Evolutionary conservation across 2,329 filamentous ascomycete species (phyloP), one percentile per base, ranked within the genome.

Genomic region (Fusarium neocosmosporiellum): DNA sequence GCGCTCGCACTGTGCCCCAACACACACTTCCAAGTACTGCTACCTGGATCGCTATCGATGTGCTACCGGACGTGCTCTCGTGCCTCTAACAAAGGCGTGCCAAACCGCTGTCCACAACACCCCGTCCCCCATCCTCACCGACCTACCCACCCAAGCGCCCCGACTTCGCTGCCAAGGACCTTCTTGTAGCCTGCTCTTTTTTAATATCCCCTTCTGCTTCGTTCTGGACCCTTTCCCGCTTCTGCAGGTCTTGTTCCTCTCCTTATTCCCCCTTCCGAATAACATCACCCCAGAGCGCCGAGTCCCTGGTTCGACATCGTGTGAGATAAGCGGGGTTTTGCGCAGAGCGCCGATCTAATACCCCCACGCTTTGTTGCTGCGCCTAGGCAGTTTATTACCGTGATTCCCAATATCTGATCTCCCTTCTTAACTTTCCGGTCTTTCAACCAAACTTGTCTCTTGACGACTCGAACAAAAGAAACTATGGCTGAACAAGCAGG

Each of bases 401-500:
- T 67, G 50, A 60, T 58, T 70, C 68, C 55, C 54, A 54, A 60
- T 57, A 62, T 64, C 59, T 67, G 46, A 67, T 50, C 53, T 50
- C 10, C 27, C 58, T n/a, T 62, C 31, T 34, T 16, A 53, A 50
- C 31, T 27, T 57, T 37, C 34, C 27, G n/a, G 54, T 61, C 59
- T 61, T 27, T 57, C 46, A 29, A 60, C 55, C 50, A 37, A 59
- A 64, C 43, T 59, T 50, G 20, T 29, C 61, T 50, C 46, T 57
- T 34, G 66, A 55, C 65, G 46, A 61, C 39, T 18, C 60, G 41
- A 55, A 66, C 54, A 55, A 55, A 65, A 57, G 60, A 59, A 39
- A 68, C 29, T 22, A 82, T 82, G 80, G 76, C 77, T 24, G 72
- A 76, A 46, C 77, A 79, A 55, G 46, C 67, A 48, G 72, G 72